Evolutionary conservation across 2,329 filamentous ascomycete species (phyloP).

Genomic region (Cryphonectria radicalis): DNA sequence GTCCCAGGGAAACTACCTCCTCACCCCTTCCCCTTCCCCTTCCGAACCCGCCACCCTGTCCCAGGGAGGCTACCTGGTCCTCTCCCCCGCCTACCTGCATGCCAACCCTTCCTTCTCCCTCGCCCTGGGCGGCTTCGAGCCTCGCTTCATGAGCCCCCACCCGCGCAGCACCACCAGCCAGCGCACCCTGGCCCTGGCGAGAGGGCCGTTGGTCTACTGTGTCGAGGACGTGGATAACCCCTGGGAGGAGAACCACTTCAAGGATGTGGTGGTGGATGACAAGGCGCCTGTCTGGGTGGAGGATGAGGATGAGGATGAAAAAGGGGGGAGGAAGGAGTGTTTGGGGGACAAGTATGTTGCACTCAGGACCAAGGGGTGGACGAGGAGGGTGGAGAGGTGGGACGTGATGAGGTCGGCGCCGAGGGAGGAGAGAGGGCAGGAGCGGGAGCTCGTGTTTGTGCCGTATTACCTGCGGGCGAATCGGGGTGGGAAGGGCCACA

Average conservation of each 20-base stretch:
- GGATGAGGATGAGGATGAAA: slow-evolving; percentile 20
- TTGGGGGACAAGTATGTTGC: slow-evolving; percentile 38
- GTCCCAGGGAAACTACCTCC: slow-evolving; percentile 42
- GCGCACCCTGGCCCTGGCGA: slow-evolving; percentile 55
- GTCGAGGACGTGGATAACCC: slow-evolving; percentile 62
- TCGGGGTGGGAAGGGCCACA: slow-evolving; percentile 56
- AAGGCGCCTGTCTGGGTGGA: slow-evolving; percentile 29
- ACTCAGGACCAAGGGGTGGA: slow-evolving; percentile 33
- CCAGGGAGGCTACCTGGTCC: slow-evolving; percentile 54
- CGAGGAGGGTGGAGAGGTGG: slow-evolving; percentile 11
- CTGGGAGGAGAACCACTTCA: slow-evolving; percentile 62
- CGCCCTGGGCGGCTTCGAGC: slow-evolving; percentile 48
- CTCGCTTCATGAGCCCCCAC: slow-evolving; percentile 56
- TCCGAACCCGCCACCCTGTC: slow-evolving; percentile 31
- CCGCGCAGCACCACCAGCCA: slow-evolving; percentile 55
- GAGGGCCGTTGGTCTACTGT: slow-evolving; percentile 65
- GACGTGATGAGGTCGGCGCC: not conserved
- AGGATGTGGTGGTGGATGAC: slow-evolving; percentile 41
- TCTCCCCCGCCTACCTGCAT: slow-evolving; percentile 46
- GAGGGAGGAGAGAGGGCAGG: not conserved
- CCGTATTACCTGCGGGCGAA: slow-evolving; percentile 62
- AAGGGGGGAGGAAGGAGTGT: slow-evolving; percentile 18
- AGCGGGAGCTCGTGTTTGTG: slow-evolving; percentile 50
- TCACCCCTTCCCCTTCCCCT: slow-evolving; percentile 42
- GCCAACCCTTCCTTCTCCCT: slow-evolving; percentile 49